phyloP scores from a whole-genome alignment of 1,284 basidiomycete genomes.

The Tylopilus sp. region DNA sequence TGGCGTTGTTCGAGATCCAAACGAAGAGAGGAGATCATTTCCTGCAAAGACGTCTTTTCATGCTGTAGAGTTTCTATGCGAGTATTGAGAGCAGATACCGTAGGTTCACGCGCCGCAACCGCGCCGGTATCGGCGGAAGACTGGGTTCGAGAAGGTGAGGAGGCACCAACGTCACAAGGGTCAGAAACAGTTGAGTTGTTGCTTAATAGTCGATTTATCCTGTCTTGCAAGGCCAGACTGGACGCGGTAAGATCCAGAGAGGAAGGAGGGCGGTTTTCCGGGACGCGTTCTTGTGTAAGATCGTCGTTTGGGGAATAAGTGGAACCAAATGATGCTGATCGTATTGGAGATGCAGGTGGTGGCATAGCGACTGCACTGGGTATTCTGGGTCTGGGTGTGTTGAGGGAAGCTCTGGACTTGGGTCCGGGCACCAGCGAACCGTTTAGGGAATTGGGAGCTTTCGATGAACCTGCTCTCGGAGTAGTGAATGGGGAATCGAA shows the following conservation, averaged over 20 bases:
- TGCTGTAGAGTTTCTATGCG: constrained; percentile 54
- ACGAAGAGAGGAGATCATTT: constrained; percentile 35
- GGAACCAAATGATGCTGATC: constrained; percentile 33
- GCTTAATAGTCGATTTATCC: constrained; percentile 44
- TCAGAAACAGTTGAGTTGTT: constrained; percentile 28
- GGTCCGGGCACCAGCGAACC: constrained; percentile 38
- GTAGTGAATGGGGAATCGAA: constrained; percentile 58
- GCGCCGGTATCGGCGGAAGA: constrained; percentile 32
- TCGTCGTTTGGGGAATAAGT: constrained; percentile 35
- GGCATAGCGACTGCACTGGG: constrained; percentile 78
- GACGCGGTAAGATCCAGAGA: constrained; percentile 40
- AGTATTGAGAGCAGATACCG: constrained; percentile 40
- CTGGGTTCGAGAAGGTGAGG: constrained; percentile 12
- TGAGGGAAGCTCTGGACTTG: constrained; percentile 47
- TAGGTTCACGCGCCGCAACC: constrained; percentile 35
- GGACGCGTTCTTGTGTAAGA: constrained; percentile 12
- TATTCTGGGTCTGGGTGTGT: constrained; percentile 58
- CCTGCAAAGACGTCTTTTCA: constrained; percentile 44
- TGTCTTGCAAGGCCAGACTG: constrained; percentile 47
- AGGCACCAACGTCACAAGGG: constrained; percentile 3
- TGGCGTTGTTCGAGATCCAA: constrained; percentile 32
- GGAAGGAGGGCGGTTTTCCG: constrained; percentile 21
- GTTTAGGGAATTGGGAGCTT: constrained; percentile 37
- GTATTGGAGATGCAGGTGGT: constrained; percentile 61
- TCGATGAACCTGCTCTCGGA: constrained; percentile 49